Conservation (phyloP, 768 basidiomycete species). For the Favolaschia claudopus region DNA sequence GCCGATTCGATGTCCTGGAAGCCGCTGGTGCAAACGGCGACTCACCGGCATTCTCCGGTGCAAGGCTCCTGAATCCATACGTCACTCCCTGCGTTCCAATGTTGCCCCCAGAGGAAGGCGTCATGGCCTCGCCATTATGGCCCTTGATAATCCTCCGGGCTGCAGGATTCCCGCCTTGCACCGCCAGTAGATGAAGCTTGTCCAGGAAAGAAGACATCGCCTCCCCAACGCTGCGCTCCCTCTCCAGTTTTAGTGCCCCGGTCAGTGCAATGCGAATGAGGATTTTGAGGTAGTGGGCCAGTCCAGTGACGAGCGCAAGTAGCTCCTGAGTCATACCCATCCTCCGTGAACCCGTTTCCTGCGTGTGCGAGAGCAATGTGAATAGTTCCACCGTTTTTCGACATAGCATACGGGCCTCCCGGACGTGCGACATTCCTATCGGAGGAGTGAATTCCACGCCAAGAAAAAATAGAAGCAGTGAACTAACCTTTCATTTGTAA, state of each 20-base stretch:
- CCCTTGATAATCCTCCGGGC: slow-evolving; percentile 79
- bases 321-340: slow-evolving; percentile 98
- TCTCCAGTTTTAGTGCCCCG: slow-evolving; percentile 92
- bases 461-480: neutral
- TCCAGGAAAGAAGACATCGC: slow-evolving; percentile 92
- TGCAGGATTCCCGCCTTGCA: slow-evolving; percentile 82
- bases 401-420: slow-evolving; percentile 98
- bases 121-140: slow-evolving; percentile 69
- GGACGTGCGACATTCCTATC: slow-evolving; percentile 95
- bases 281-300: slow-evolving; percentile 99
- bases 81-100: slow-evolving; percentile 86
- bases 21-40: slow-evolving; percentile 72
- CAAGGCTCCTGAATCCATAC: slow-evolving; percentile 92
- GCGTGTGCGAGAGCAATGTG: slow-evolving; percentile 93
- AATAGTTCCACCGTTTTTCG: slow-evolving; percentile 99
- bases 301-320: slow-evolving; percentile 95
- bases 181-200: slow-evolving; percentile 89
- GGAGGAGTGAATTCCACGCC: slow-evolving; percentile 14
- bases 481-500: slow-evolving; percentile 81
- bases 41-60: slow-evolving; percentile 90
- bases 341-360: slow-evolving; percentile 87
- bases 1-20: slow-evolving; percentile 66
- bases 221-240: slow-evolving; percentile 82
- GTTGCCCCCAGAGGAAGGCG: slow-evolving; percentile 58
- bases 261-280: slow-evolving; percentile 97